These are phyloP conservation scores for Rhododendron simsii DNA, from an alignment of 148 eudicot species.

Conservation along the genomic window DNA sequence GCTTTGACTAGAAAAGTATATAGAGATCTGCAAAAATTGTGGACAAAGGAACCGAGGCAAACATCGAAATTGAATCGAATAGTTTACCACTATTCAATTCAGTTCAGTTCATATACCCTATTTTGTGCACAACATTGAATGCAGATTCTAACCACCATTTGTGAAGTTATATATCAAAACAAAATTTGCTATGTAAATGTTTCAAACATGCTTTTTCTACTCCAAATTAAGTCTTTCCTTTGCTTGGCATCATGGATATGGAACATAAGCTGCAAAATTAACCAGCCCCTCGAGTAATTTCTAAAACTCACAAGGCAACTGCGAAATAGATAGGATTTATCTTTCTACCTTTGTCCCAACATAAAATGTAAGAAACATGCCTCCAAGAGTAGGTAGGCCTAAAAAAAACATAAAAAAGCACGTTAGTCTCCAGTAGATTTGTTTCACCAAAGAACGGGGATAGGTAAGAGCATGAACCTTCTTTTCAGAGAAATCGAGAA, in stretches of 20 bases:
- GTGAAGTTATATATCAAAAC: not conserved
- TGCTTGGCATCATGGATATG: slow-evolving; percentile 62
- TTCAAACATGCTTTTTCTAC: not conserved
- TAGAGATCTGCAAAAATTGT: not conserved
- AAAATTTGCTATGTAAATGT: not conserved
- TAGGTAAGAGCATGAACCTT: slow-evolving; percentile 36
- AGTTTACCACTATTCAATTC: not conserved
- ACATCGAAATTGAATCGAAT: not conserved
- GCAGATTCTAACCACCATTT: not conserved
- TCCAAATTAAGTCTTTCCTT: slow-evolving; percentile 16
- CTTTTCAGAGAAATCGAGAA: slow-evolving; percentile 53
- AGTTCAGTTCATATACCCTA: not conserved
- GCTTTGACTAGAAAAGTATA: not conserved
- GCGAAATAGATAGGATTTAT: not conserved
- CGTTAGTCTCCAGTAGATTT: slow-evolving; percentile 1
- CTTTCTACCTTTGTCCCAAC: slow-evolving; percentile 73
- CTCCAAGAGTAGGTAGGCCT: slow-evolving; percentile 70
- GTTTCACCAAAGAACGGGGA: slow-evolving; percentile 5
- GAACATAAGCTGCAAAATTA: slow-evolving; percentile 78
- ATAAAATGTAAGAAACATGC: slow-evolving; percentile 73
- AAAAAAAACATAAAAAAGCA: slow-evolving; percentile 11
- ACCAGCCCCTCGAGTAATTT: slow-evolving; percentile 6
- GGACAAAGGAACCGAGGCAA: not conserved
- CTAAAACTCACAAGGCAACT: not conserved
- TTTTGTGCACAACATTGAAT: not conserved